Evolutionary conservation across 75 land plant genomes (phyloP).

Genomic region (Pseudotsuga menziesii): DNA sequence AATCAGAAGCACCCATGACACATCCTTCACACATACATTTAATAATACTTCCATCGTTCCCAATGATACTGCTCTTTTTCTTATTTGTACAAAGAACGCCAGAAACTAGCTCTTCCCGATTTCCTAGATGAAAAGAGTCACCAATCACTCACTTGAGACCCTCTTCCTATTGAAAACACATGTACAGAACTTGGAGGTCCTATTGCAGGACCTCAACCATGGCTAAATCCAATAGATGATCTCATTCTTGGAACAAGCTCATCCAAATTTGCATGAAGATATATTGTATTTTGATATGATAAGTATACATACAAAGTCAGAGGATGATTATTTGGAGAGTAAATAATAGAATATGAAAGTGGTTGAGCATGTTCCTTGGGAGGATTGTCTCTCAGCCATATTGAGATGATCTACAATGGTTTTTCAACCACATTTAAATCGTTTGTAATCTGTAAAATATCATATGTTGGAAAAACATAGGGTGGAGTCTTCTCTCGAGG

Average conservation of each 20-base stretch:
- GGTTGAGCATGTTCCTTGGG: conserved; percentile 27
- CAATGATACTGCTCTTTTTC: too few species aligned
- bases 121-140: too few species aligned
- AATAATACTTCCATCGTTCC: too few species aligned
- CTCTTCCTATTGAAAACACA: conserved; percentile 8
- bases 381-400: conserved; percentile 42
- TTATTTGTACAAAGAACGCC: too few species aligned
- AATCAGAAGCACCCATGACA: too few species aligned
- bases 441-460: conserved; percentile 49
- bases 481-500: too few species aligned
- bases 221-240: conserved; percentile 10
- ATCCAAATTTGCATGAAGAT: neutral
- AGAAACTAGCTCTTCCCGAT: too few species aligned
- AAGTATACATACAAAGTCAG: conserved; percentile 11
- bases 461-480: too few species aligned
- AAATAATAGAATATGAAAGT: conserved; percentile 1
- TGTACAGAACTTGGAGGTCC: conserved; percentile 1
- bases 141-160: conserved; percentile 2
- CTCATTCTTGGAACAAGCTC: conserved; percentile 11
- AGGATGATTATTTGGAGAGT: neutral
- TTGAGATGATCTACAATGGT: conserved; percentile 55
- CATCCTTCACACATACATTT: too few species aligned
- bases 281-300: conserved; percentile 12
- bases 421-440: conserved; percentile 49
- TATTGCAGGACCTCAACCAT: neutral